Evolutionary conservation across 768 basidiomycete species (phyloP).

Genomic region (Russula ochroleuca): DNA sequence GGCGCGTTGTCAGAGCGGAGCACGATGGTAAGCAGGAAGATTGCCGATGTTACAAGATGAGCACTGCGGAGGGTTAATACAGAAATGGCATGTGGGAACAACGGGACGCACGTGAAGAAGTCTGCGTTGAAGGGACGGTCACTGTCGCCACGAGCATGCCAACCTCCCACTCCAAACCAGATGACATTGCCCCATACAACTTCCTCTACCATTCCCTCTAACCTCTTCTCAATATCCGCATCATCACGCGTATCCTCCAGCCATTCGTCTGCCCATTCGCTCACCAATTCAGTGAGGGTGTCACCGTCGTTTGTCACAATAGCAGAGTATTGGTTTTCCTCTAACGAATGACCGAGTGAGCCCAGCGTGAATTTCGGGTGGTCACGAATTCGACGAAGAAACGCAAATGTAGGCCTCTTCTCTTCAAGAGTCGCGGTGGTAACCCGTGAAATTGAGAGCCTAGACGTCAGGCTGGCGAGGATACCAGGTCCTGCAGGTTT

Average conservation of each 20-base stretch:
- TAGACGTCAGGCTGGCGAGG: constrained; percentile 32
- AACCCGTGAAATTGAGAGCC: constrained; percentile 14
- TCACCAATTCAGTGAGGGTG: constrained; percentile 24
- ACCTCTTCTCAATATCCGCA: constrained; percentile 30
- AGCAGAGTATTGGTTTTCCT: constrained; percentile 16
- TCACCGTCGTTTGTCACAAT: constrained; percentile 24
- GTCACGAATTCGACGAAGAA: constrained; percentile 51
- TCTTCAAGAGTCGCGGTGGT: constrained; percentile 37
- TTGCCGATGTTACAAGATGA: constrained; percentile 60
- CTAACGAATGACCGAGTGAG: constrained; percentile 4
- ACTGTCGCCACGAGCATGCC: constrained; percentile 34
- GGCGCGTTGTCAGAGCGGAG: constrained; percentile 33
- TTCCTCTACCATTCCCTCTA: constrained; percentile 60
- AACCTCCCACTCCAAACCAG: constrained; percentile 57
- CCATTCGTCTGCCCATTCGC: constrained; percentile 29
- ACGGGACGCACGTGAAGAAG: constrained; percentile 52
- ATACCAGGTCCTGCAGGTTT: neutral
- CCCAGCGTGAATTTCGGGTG: constrained; percentile 38
- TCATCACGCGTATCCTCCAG: constrained; percentile 18
- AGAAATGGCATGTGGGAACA: constrained; percentile 11
- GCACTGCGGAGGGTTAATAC: constrained; percentile 40
- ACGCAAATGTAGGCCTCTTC: constrained; percentile 36
- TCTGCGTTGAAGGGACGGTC: constrained; percentile 47
- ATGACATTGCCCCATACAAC: constrained; percentile 51
- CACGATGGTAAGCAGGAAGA: constrained; percentile 54